A percentile compares a stretch with the other conserved stretches of the same genome.
phyloP scores from a whole-genome alignment of 106 monocot genomes.

The Chionographis japonica region DNA sequence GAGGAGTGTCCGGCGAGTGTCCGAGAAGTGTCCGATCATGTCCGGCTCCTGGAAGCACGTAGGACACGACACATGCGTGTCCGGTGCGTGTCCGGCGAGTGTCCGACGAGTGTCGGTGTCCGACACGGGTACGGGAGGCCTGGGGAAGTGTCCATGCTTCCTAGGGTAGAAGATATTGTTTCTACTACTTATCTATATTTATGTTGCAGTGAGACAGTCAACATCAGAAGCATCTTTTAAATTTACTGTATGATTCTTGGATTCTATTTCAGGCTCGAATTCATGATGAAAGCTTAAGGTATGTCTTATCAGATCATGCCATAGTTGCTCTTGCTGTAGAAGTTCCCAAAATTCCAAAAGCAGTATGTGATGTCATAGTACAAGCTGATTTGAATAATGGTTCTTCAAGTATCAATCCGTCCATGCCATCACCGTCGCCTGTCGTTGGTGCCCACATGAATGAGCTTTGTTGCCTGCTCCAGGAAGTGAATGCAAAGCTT shows the following conservation, averaged over 20 bases:
- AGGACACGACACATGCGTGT: no score
- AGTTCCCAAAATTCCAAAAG: conserved; percentile 41
- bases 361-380: conserved; percentile 44
- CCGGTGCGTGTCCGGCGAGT: no score
- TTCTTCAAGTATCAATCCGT: conserved; percentile 16
- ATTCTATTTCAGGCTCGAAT: conserved; percentile 63
- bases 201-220: no score
- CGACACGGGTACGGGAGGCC: no score
- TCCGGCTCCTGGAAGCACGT: no score
- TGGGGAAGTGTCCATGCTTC: no score
- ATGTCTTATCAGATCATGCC: conserved; percentile 80
- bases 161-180: no score
- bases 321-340: conserved; percentile 51
- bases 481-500: conserved; percentile 35
- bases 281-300: conserved; percentile 92
- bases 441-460: conserved; percentile 54
- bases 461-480: conserved; percentile 57
- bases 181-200: no score
- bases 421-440: conserved; percentile 45
- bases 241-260: conserved; percentile 3
- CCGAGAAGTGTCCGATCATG: no score
- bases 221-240: no score
- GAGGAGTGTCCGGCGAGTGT: no score
- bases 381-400: conserved; percentile 41
- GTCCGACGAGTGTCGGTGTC: no score